Conservation (phyloP, 1,139 yeast species). For the Arxiozyma slooffiae region DNA sequence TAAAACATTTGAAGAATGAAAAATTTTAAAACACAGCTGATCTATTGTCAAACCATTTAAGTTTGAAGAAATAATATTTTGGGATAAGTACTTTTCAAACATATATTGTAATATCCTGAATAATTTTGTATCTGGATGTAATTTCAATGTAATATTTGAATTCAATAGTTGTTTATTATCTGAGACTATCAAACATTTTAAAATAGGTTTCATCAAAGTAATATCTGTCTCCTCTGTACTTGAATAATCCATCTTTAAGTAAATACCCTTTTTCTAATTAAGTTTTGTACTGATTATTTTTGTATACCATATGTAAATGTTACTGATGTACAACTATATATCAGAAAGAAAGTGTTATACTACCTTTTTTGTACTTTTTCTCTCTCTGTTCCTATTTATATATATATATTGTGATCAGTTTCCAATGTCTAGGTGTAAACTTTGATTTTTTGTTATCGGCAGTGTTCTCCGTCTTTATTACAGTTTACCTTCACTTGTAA, state of each 20-base stretch:
- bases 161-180: slow-evolving; percentile 4
- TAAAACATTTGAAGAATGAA: not conserved
- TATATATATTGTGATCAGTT: too few species aligned
- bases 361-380: too few species aligned
- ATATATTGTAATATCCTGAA: slow-evolving; percentile 23
- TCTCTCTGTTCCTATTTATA: too few species aligned
- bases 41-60: not conserved
- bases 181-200: not conserved
- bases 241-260: not conserved
- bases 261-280: not conserved
- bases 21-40: not conserved
- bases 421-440: too few species aligned
- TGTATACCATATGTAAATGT: not conserved
- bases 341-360: not conserved
- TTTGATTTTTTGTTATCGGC: too few species aligned
- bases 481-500: too few species aligned
- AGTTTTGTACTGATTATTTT: not conserved
- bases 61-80: not conserved
- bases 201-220: not conserved
- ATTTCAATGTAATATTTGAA: slow-evolving; percentile 16
- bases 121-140: slow-evolving; percentile 20
- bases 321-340: not conserved
- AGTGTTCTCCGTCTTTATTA: too few species aligned
- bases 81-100: slow-evolving; percentile 8
- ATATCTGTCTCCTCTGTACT: not conserved